These are phyloP conservation scores for Claviceps spartinae DNA, from an alignment of 2,329 filamentous ascomycete species.

Conservation along the genomic window DNA sequence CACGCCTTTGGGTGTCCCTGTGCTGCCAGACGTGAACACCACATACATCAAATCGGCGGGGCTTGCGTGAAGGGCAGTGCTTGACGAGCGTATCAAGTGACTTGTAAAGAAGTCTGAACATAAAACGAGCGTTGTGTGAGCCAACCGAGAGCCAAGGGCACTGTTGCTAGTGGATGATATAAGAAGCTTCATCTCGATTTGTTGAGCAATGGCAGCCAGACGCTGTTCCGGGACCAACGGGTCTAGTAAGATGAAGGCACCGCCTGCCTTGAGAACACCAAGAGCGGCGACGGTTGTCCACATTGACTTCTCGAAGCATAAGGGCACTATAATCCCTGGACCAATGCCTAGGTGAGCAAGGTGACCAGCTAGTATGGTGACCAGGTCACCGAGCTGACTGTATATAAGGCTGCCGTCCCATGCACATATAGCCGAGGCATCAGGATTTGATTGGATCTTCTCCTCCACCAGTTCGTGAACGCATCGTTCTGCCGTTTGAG, in stretches of 20 bases:
- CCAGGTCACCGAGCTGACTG: constrained; percentile 27
- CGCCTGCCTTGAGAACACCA: constrained; percentile 35
- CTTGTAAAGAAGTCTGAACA: not conserved
- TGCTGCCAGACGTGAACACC: constrained; percentile 13
- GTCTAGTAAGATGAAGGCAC: constrained; percentile 32
- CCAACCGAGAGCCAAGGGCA: too few species aligned
- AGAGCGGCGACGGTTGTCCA: constrained; percentile 32
- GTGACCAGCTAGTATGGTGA: constrained; percentile 26
- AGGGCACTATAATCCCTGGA: constrained; percentile 21
- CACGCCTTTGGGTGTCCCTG: constrained; percentile 13
- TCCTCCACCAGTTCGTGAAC: constrained; percentile 34
- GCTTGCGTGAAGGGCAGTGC: too few species aligned
- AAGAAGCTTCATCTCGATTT: too few species aligned
- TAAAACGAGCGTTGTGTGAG: not conserved
- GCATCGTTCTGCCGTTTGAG: constrained; percentile 25
- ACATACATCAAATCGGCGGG: constrained; percentile 8
- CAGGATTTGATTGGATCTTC: constrained; percentile 22
- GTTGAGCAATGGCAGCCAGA: not conserved
- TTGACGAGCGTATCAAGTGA: not conserved
- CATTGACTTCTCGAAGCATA: constrained; percentile 37
- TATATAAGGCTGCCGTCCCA: constrained; percentile 38
- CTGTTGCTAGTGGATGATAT: not conserved
- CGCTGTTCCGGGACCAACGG: constrained; percentile 30
- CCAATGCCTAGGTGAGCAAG: constrained; percentile 24
- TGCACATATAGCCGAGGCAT: constrained; percentile 31